Evolutionary conservation across 139 green algal species (phyloP).

Genomic region (Chlorella vulgaris): DNA sequence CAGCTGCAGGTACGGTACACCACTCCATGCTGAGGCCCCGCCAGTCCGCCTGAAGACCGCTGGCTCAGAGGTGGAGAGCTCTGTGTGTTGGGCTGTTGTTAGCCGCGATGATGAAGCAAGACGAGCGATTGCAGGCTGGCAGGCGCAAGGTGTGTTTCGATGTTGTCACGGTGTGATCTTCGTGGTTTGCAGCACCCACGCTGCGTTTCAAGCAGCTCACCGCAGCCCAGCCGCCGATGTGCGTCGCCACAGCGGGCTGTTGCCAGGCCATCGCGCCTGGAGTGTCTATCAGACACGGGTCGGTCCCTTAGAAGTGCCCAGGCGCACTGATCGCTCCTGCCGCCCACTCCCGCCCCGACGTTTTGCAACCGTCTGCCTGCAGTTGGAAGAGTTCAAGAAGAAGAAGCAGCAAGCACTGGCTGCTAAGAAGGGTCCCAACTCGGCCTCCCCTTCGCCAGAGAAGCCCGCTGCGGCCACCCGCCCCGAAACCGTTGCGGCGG

Average conservation of each 20-base stretch:
- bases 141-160: constrained; percentile 29
- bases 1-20: not conserved
- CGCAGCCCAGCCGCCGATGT: too few species aligned
- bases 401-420: constrained; percentile 46
- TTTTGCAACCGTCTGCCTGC: not conserved
- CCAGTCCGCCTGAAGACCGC: too few species aligned
- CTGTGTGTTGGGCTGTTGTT: not conserved
- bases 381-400: constrained; percentile 53
- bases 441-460: not conserved
- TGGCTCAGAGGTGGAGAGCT: too few species aligned
- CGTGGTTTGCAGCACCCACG: not conserved
- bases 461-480: not conserved
- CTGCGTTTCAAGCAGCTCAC: too few species aligned
- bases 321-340: too few species aligned
- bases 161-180: not conserved
- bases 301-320: too few species aligned
- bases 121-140: constrained; percentile 20
- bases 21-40: too few species aligned
- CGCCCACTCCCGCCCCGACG: too few species aligned
- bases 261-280: too few species aligned
- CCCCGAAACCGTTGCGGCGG: not conserved
- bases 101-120: not conserved
- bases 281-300: too few species aligned
- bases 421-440: constrained; percentile 18
- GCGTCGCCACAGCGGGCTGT: too few species aligned